phyloP scores from a whole-genome alignment of 2,329 filamentous ascomycete species.

The Hypoxylon sp. region DNA sequence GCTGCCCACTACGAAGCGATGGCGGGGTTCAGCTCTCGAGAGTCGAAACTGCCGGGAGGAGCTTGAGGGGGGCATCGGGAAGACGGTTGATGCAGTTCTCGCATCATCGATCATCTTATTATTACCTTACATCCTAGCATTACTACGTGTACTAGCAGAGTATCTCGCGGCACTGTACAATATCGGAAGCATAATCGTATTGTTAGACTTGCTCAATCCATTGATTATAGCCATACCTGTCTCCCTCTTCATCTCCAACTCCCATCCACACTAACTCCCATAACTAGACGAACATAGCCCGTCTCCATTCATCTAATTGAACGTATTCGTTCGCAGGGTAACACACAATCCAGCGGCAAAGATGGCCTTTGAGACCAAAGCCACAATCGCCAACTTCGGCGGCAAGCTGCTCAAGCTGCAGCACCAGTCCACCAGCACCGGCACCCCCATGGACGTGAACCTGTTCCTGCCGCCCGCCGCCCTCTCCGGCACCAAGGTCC shows the following conservation, averaged over 20 bases:
- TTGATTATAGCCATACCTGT: neutral
- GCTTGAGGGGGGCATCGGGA: conserved; percentile 35
- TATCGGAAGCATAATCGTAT: conserved; percentile 35
- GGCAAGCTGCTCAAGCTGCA: conserved; percentile 95
- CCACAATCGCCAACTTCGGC: conserved; percentile 91
- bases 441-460: conserved; percentile 92
- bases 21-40: conserved; percentile 32
- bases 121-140: too few relatives aligned
- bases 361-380: conserved; percentile 91
- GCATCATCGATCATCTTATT: conserved; percentile 28
- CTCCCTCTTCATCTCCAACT: conserved; percentile 2
- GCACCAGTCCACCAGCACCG: conserved; percentile 83
- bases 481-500: conserved; percentile 72
- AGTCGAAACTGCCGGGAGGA: conserved; percentile 42
- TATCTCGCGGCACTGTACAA: conserved; percentile 38
- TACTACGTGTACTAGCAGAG: conserved; percentile 3
- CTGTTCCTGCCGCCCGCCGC: conserved; percentile 88
- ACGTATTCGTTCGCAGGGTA: too few relatives aligned
- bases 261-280: neutral
- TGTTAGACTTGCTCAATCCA: conserved; percentile 31
- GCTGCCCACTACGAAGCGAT: conserved; percentile 13
- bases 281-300: conserved; percentile 1
- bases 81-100: conserved; percentile 38
- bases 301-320: too few relatives aligned
- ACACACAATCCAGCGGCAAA: neutral